Percentiles rank a stretch among this genome's conserved stretches.
Conservation (phyloP, 1,139 yeast species). For the Yamadazyma jaroonii region DNA sequence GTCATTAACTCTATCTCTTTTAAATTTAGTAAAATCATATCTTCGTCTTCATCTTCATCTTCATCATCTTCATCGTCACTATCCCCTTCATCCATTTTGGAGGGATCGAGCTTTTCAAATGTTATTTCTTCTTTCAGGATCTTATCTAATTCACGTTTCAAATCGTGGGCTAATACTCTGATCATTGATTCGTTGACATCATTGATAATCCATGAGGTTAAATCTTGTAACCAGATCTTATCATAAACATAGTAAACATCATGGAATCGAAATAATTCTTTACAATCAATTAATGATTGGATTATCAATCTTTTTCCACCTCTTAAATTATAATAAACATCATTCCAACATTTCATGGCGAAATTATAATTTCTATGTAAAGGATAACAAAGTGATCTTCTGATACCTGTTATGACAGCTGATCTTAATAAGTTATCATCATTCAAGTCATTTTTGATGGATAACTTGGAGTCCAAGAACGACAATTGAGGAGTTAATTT, state of each 20-base stretch:
- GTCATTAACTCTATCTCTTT: conserved; percentile 57
- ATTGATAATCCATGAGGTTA: conserved; percentile 73
- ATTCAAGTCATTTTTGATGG: conserved; percentile 33
- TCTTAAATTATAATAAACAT: conserved; percentile 61
- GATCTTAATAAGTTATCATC: conserved; percentile 40
- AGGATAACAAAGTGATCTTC: conserved; percentile 79
- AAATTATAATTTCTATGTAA: conserved; percentile 70
- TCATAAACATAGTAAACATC: conserved; percentile 89
- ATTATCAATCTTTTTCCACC: conserved; percentile 70
- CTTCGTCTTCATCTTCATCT: conserved; percentile 32
- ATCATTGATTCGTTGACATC: conserved; percentile 52
- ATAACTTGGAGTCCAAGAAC: conserved; percentile 59
- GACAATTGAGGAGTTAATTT: conserved; percentile 76
- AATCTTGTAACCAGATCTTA: conserved; percentile 75
- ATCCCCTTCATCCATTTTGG: conserved; percentile 14
- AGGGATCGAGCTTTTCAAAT: conserved; percentile 31
- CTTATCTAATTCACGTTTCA: conserved; percentile 32
- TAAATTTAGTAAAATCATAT: conserved; percentile 41
- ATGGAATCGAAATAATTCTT: conserved; percentile 77
- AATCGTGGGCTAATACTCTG: conserved; percentile 65
- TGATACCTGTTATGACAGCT: conserved; percentile 55
- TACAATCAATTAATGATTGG: conserved; percentile 53
- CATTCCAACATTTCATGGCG: conserved; percentile 66
- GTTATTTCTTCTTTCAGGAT: conserved; percentile 29
- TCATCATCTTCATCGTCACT: conserved; percentile 17